These are phyloP conservation scores for Prunus mongolica DNA, from an alignment of 306 rosid species.

Conservation along the genomic window DNA sequence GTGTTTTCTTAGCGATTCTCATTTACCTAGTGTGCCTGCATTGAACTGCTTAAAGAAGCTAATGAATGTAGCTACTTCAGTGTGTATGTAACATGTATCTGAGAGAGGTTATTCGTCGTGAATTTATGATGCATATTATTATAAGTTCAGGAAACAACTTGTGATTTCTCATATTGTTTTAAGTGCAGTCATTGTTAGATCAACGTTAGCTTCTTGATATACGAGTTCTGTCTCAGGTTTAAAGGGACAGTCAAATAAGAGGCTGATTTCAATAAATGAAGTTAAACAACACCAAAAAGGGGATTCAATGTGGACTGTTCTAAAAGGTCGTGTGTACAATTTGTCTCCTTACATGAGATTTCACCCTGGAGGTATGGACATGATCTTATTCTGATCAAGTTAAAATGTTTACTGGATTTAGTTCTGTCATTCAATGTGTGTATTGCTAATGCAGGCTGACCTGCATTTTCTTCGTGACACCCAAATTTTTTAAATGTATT, in stretches of 20 bases:
- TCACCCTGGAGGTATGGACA: conserved; percentile 87
- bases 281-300: conserved; percentile 72
- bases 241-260: conserved; percentile 82
- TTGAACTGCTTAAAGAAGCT: background rate
- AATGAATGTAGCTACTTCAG: background rate
- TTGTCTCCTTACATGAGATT: conserved; percentile 84
- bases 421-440: background rate
- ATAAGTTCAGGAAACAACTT: background rate
- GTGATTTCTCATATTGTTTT: conserved; percentile 8
- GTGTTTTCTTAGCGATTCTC: background rate
- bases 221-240: conserved; percentile 40
- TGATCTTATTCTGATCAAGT: conserved; percentile 10
- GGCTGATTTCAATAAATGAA: conserved; percentile 80
- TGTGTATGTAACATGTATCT: background rate
- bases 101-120: background rate
- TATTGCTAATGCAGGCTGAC: background rate
- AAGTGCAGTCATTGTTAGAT: conserved; percentile 5
- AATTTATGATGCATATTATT: background rate
- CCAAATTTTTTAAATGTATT: background rate
- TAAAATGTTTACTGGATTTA: conserved; percentile 9
- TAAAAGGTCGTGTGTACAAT: conserved; percentile 89
- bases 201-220: conserved; percentile 15
- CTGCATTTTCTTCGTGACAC: background rate
- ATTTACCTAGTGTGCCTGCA: background rate
- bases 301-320: conserved; percentile 93